These are phyloP conservation scores for Tylopilus orsonianus DNA, from an alignment of 1,284 basidiomycete genomes.

Conservation along the genomic window DNA sequence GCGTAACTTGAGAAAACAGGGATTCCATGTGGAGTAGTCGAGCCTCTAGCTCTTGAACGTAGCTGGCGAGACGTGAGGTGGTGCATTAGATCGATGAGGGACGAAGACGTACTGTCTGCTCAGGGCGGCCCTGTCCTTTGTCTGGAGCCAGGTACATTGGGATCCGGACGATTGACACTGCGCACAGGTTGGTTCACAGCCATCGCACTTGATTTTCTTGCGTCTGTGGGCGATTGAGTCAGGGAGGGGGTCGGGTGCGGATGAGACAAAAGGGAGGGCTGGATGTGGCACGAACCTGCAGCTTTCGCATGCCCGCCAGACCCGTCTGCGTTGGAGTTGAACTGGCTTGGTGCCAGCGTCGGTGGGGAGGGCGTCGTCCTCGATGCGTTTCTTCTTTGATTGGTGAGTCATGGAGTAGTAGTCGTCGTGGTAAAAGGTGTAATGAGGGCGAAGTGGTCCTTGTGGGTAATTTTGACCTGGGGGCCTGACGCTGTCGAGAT, in stretches of 20 bases:
- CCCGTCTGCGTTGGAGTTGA: conserved; percentile 70
- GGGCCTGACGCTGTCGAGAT: conserved; percentile 29
- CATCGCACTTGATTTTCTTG: conserved; percentile 90
- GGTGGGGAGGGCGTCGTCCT: conserved; percentile 49
- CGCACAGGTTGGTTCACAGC: conserved; percentile 78
- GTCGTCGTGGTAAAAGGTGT: conserved; percentile 49
- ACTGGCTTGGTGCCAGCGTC: conserved; percentile 68
- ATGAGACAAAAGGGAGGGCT: conserved; percentile 14
- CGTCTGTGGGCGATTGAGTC: conserved; percentile 47
- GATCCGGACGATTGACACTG: conserved; percentile 72
- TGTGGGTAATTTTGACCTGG: conserved; percentile 25
- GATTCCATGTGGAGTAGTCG: conserved; percentile 82
- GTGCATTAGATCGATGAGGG: conserved; percentile 13
- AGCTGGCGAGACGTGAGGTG: conserved; percentile 45
- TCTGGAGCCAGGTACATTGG: conserved; percentile 82
- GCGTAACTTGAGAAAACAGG: conserved; percentile 73
- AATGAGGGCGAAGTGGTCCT: conserved; percentile 29
- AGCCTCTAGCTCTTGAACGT: conserved; percentile 85
- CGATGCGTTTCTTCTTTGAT: conserved; percentile 69
- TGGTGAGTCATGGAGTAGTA: conserved; percentile 52
- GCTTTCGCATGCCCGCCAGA: conserved; percentile 82
- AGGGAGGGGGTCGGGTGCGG: conserved; percentile 15
- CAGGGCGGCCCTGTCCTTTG: conserved; percentile 80
- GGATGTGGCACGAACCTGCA: conserved; percentile 61
- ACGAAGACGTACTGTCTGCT: conserved; percentile 71